phyloP scores from a whole-genome alignment of 2,329 filamentous ascomycete species.

The Orbilia javanica region DNA sequence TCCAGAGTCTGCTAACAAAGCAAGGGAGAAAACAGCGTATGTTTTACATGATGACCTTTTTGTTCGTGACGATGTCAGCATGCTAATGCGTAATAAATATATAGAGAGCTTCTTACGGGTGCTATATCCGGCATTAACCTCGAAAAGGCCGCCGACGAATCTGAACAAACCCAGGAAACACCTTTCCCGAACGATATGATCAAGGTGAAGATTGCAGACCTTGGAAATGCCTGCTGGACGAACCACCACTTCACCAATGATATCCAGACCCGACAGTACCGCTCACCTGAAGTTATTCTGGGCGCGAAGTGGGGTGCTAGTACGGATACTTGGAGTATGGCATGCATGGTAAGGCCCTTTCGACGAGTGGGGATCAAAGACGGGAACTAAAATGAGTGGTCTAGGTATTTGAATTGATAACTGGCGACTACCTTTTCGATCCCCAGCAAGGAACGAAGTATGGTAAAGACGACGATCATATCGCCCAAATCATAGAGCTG shows the following conservation, averaged over 20 bases:
- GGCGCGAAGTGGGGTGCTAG: constrained; percentile 99
- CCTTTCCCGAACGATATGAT: constrained; percentile 76
- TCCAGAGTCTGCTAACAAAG: constrained; percentile 75
- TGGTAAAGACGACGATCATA: constrained; percentile 99
- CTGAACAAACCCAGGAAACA: constrained; percentile 67
- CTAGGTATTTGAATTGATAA: constrained; percentile 96
- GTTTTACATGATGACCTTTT: constrained; percentile 64
- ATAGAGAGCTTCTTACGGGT: constrained; percentile 85
- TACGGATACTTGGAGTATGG: constrained; percentile 99
- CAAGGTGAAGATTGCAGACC: constrained; percentile 97
- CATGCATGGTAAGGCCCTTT: constrained; percentile 81
- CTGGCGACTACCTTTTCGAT: constrained; percentile 97
- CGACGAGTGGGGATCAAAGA: background rate
- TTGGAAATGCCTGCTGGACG: constrained; percentile 98
- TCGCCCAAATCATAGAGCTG: constrained; percentile 97
- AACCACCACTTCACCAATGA: constrained; percentile 99
- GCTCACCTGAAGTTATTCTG: constrained; percentile 95
- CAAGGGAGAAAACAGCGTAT: constrained; percentile 94
- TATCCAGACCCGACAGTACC: constrained; percentile 96
- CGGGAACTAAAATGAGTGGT: background rate
- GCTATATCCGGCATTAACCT: constrained; percentile 96
- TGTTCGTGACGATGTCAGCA: background rate
- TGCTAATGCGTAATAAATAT: background rate
- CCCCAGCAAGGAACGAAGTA: constrained; percentile 99
- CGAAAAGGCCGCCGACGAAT: constrained; percentile 78